phyloP scores from a whole-genome alignment of 495 filamentous ascomycete genomes.

The Penicillium silybi region DNA sequence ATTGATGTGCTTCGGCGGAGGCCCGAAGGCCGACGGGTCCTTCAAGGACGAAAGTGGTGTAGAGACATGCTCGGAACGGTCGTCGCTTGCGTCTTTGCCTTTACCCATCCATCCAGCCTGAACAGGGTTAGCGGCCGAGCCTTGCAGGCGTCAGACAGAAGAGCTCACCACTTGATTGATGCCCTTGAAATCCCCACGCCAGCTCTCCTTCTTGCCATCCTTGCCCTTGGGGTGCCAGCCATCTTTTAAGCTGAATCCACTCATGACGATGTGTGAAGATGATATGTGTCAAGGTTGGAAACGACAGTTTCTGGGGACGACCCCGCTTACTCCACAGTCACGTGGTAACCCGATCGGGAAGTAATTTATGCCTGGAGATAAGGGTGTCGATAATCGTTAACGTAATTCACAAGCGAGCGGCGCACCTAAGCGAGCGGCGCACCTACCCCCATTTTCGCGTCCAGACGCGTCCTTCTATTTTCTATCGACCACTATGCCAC shows the following conservation, averaged over 20 bases:
- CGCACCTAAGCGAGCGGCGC: no score
- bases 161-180: conserved; percentile 54
- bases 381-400: not conserved
- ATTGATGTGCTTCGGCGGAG: conserved; percentile 71
- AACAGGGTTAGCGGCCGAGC: conserved; percentile 6
- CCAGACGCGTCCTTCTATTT: no score
- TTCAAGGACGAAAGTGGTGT: conserved; percentile 71
- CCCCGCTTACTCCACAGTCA: conserved; percentile 8
- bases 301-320: not conserved
- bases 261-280: conserved; percentile 33
- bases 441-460: no score
- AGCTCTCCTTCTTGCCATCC: conserved; percentile 52
- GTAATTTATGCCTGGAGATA: not conserved
- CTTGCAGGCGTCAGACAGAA: not conserved
- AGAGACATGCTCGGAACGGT: conserved; percentile 50
- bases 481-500: no score
- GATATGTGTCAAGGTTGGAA: not conserved
- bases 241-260: conserved; percentile 48
- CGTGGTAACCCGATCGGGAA: not conserved
- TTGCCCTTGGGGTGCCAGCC: conserved; percentile 59
- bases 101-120: conserved; percentile 44
- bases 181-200: conserved; percentile 57
- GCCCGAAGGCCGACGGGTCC: conserved; percentile 80
- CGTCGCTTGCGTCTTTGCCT: conserved; percentile 31
- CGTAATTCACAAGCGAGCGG: no score